phyloP scores from a whole-genome alignment of 805 yeast genomes.

The Yarrowia osloensis region DNA sequence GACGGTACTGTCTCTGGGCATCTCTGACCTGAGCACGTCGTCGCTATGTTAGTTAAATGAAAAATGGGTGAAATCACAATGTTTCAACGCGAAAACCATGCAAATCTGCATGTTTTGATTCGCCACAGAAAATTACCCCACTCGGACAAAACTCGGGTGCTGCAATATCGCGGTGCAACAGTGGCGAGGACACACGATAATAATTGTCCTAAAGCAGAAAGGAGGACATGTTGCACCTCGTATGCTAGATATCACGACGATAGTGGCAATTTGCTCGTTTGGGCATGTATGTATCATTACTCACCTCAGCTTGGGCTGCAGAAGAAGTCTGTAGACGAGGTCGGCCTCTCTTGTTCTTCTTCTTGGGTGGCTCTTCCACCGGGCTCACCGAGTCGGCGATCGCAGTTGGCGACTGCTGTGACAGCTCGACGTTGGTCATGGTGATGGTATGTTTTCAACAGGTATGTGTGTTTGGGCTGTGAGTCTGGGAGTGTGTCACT shows the following conservation, averaged over 20 bases:
- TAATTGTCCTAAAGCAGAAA: background rate
- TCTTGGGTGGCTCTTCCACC: constrained; percentile 22
- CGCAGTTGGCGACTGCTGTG: background rate
- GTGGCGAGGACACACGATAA: background rate
- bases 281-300: background rate
- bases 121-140: background rate
- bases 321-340: constrained; percentile 32
- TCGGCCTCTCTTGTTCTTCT: constrained; percentile 33
- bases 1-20: constrained; percentile 35
- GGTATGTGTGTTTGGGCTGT: background rate
- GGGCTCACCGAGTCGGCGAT: background rate
- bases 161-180: background rate
- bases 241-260: background rate
- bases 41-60: constrained; percentile 26
- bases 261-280: background rate
- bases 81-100: no score
- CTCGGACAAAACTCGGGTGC: background rate
- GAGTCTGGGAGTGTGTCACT: background rate
- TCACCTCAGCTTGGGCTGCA: constrained; percentile 31
- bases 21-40: constrained; percentile 35
- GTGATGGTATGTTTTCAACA: background rate
- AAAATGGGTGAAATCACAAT: background rate
- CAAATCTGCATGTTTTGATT: background rate
- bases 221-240: background rate
- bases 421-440: constrained; percentile 4